Evolutionary conservation across 2,329 filamentous ascomycete genomes (phyloP).

Genomic region (Talaromyces sp.): DNA sequence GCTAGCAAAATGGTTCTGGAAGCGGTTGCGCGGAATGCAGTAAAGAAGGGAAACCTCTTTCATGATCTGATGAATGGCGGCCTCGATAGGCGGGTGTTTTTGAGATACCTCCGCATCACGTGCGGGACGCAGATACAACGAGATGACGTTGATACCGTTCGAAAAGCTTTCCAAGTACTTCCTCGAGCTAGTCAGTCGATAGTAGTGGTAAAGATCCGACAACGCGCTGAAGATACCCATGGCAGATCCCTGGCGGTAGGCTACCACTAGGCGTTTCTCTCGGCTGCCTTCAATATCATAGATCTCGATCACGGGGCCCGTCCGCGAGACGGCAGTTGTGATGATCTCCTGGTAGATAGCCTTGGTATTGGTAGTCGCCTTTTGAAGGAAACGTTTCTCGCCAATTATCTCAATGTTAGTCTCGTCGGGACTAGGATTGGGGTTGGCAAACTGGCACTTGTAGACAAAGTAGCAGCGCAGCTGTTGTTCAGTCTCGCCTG

Average conservation of each 20-base stretch:
- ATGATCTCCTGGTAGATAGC: constrained; percentile 94
- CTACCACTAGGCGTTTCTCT: constrained; percentile 91
- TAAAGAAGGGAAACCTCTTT: constrained; percentile 97
- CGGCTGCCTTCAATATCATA: constrained; percentile 89
- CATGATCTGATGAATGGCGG: constrained; percentile 97
- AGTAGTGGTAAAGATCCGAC: constrained; percentile 97
- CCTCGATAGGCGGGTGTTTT: constrained; percentile 74
- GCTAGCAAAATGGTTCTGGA: constrained; percentile 81
- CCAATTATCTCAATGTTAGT: constrained; percentile 87
- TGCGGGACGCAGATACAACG: constrained; percentile 80
- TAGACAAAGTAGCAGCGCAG: constrained; percentile 99
- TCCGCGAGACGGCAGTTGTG: constrained; percentile 73
- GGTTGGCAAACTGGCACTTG: constrained; percentile 82
- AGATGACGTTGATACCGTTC: constrained; percentile 96
- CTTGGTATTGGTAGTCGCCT: constrained; percentile 93
- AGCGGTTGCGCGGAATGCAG: constrained; percentile 96
- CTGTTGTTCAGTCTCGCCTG: constrained; percentile 69
- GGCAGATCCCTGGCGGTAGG: constrained; percentile 89
- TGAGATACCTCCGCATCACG: constrained; percentile 52
- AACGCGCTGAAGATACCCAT: constrained; percentile 91
- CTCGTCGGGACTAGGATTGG: constrained; percentile 69
- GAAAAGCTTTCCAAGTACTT: constrained; percentile 99
- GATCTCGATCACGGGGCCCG: constrained; percentile 94
- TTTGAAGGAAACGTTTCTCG: constrained; percentile 89
- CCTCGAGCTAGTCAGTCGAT: constrained; percentile 88